Percentiles rank a stretch among this genome's conserved stretches.
These are phyloP conservation scores for Exobasidium rhododendri DNA, from an alignment of 1,284 basidiomycete genomes.

Conservation along the genomic window DNA sequence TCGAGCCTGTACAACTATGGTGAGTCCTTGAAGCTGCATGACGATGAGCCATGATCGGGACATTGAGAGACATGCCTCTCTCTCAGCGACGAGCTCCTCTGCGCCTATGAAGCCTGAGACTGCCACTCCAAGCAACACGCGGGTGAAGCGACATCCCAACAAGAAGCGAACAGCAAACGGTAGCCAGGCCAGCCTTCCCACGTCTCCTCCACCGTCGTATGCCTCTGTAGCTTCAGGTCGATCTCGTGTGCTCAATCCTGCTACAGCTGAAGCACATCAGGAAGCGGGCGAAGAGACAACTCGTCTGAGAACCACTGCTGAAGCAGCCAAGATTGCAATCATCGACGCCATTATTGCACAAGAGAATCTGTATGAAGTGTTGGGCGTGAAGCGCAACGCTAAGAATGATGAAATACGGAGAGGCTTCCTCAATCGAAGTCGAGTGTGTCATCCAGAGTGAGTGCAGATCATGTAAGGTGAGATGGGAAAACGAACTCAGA, in stretches of 20 bases:
- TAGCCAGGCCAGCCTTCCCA: background rate
- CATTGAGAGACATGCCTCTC: background rate
- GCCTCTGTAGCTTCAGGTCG: slow-evolving; percentile 15
- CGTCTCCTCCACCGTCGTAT: slow-evolving; percentile 16
- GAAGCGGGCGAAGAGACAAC: background rate
- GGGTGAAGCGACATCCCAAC: slow-evolving; percentile 16
- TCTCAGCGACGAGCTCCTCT: background rate
- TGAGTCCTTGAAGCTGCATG: too few relatives aligned
- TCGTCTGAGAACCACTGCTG: slow-evolving; percentile 5
- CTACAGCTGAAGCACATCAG: background rate
- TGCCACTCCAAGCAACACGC: slow-evolving; percentile 8
- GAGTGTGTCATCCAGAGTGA: slow-evolving; percentile 78
- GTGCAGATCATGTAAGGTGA: slow-evolving; percentile 42
- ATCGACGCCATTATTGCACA: slow-evolving; percentile 19
- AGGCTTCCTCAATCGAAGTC: slow-evolving; percentile 72
- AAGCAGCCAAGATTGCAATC: slow-evolving; percentile 15
- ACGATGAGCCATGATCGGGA: background rate
- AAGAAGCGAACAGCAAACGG: background rate
- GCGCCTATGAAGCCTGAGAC: background rate
- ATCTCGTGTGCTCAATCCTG: background rate
- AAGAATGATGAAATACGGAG: slow-evolving; percentile 68
- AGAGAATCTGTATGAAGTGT: slow-evolving; percentile 68
- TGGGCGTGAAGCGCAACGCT: slow-evolving; percentile 63
- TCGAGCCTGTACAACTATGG: slow-evolving; percentile 20
- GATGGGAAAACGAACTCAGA: slow-evolving; percentile 6